Evolutionary conservation across 176 grass and related monocot species (phyloP).

Genomic region (Puccinellia tenuiflora): DNA sequence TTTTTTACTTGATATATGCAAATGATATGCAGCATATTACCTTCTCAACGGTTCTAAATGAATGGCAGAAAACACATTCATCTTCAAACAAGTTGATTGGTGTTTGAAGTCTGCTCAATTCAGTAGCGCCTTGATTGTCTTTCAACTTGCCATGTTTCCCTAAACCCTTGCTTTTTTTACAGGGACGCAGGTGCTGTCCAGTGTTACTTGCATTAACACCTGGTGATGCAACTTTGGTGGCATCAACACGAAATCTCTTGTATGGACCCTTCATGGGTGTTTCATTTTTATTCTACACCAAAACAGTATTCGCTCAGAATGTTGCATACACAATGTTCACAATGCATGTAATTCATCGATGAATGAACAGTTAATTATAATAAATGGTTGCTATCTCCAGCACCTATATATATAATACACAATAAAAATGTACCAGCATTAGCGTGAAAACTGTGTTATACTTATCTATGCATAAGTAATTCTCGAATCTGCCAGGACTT

Average conservation of each 20-base stretch:
- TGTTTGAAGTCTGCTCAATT: slow-evolving; percentile 5
- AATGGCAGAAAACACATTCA: slow-evolving; percentile 81
- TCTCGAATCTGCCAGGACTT: not conserved
- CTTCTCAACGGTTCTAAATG: slow-evolving; percentile 40
- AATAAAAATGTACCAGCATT: not conserved
- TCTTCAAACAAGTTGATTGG: slow-evolving; percentile 57
- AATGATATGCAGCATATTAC: slow-evolving; percentile 15
- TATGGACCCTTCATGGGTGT: not conserved
- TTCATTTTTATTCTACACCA: not conserved
- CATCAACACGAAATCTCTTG: not conserved
- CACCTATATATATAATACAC: not conserved
- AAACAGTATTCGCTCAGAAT: not conserved
- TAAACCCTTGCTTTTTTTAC: not conserved
- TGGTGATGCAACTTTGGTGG: not conserved
- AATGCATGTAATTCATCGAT: not conserved
- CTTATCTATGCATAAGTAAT: not conserved
- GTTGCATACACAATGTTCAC: not conserved
- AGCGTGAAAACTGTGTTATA: not conserved
- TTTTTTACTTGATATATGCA: not conserved
- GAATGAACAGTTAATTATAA: not conserved
- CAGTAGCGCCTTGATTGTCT: not conserved
- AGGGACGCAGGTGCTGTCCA: not conserved
- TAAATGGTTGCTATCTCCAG: not conserved
- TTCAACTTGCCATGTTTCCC: not conserved
- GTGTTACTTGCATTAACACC: slow-evolving; percentile 2